phyloP scores from a whole-genome alignment of 768 basidiomycete genomes.

The Boletales sp. region DNA sequence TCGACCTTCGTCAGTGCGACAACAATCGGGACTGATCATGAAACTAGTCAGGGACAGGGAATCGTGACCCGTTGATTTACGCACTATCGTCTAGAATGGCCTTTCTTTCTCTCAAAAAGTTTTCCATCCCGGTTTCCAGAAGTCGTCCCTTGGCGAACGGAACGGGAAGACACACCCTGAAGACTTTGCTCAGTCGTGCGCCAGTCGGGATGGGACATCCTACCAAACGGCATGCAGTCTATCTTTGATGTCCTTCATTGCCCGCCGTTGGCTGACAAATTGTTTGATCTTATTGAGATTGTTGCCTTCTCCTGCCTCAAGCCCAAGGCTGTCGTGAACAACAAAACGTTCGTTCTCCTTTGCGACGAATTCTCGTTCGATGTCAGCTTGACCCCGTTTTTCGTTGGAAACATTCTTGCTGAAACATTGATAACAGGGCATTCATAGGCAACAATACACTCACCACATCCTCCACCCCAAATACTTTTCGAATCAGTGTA shows the following conservation, averaged over 20 bases:
- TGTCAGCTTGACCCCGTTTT: too few relatives aligned
- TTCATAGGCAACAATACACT: too few relatives aligned
- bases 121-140: neutral
- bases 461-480: too few relatives aligned
- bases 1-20: slow-evolving; percentile 2
- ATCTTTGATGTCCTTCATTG: neutral
- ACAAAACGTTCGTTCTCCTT: too few relatives aligned
- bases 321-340: too few relatives aligned
- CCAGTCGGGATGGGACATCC: neutral
- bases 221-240: slow-evolving; percentile 1
- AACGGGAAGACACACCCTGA: neutral
- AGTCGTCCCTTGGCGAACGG: neutral
- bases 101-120: neutral
- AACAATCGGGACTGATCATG: neutral
- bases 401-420: too few relatives aligned
- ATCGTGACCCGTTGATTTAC: neutral
- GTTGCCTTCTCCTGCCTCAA: too few relatives aligned
- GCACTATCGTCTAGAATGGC: neutral
- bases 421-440: too few relatives aligned
- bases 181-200: neutral
- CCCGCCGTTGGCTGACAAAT: too few relatives aligned
- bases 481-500: too few relatives aligned
- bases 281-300: too few relatives aligned
- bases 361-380: too few relatives aligned
- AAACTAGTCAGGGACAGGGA: neutral